These are phyloP conservation scores for Telopea speciosissima DNA, from an alignment of 177 flowering plant species.

Conservation along the genomic window DNA sequence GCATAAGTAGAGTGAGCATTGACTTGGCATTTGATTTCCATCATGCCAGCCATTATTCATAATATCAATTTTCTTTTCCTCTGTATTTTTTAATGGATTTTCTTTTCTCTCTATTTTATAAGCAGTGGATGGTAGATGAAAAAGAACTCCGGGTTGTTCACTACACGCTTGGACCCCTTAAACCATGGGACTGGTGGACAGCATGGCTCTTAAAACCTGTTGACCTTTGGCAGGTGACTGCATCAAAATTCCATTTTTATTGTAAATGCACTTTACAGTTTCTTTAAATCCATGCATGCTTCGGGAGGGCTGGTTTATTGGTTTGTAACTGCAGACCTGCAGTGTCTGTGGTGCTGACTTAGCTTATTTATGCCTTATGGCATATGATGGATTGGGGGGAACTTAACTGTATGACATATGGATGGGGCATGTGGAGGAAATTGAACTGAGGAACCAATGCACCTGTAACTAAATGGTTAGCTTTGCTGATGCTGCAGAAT, in stretches of 20 bases:
- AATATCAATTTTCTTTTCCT: too few relatives aligned
- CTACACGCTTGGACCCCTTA: conserved; percentile 96
- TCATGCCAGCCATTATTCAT: not conserved
- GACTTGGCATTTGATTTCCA: not conserved
- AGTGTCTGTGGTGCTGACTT: too few relatives aligned
- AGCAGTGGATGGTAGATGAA: conserved; percentile 99
- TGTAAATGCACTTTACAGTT: not conserved
- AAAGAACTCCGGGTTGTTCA: conserved; percentile 81
- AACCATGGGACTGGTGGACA: conserved; percentile 99
- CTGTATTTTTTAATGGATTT: too few relatives aligned
- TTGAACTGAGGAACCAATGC: not conserved
- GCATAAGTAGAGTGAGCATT: not conserved
- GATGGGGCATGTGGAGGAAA: not conserved
- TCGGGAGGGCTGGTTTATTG: not conserved
- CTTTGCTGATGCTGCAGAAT: conserved; percentile 45
- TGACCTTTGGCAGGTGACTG: conserved; percentile 89
- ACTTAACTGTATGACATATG: not conserved
- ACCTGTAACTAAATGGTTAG: conserved; percentile 3
- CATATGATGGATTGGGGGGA: not conserved
- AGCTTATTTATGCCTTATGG: not conserved
- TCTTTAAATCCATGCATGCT: not conserved
- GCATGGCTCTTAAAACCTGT: conserved; percentile 97
- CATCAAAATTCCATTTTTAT: too few relatives aligned
- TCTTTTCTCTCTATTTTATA: conserved; percentile 11
- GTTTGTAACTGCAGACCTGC: too few relatives aligned